Evolutionary conservation across 495 filamentous ascomycete genomes (phyloP).

Genomic region (Astrothelium subdiscretum): DNA sequence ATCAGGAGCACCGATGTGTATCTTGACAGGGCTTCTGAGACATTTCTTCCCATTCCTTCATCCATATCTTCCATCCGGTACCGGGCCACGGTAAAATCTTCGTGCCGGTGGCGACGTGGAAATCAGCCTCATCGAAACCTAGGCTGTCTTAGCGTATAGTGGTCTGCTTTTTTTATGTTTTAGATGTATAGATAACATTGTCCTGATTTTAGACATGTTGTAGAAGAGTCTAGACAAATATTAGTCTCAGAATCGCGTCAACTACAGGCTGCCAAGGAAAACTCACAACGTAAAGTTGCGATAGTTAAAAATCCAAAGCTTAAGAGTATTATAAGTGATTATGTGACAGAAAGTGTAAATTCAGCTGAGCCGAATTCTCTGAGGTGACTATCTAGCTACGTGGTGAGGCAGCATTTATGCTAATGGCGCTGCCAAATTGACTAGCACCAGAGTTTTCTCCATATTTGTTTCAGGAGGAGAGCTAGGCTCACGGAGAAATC

Average conservation of each 20-base stretch:
- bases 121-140: background rate
- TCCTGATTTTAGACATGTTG: background rate
- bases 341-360: too few species aligned
- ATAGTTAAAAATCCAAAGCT: background rate
- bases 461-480: too few species aligned
- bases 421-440: too few species aligned
- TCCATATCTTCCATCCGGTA: conserved; percentile 20
- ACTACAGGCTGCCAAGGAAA: background rate
- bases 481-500: too few species aligned
- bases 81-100: background rate
- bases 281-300: background rate
- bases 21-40: conserved; percentile 18
- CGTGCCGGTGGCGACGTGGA: background rate
- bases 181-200: background rate
- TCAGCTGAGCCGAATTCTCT: too few species aligned
- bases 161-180: background rate
- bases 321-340: background rate
- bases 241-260: background rate
- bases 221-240: background rate
- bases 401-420: too few species aligned
- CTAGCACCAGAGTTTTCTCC: too few species aligned
- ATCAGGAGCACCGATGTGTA: conserved; percentile 11
- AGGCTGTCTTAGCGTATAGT: background rate
- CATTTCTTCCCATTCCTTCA: conserved; percentile 30
- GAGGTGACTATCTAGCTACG: too few species aligned